Percentiles rank a stretch among this genome's conserved stretches.
Evolutionary conservation across 805 yeast species (phyloP).

Genomic region (Teunomyces gatunensis): DNA sequence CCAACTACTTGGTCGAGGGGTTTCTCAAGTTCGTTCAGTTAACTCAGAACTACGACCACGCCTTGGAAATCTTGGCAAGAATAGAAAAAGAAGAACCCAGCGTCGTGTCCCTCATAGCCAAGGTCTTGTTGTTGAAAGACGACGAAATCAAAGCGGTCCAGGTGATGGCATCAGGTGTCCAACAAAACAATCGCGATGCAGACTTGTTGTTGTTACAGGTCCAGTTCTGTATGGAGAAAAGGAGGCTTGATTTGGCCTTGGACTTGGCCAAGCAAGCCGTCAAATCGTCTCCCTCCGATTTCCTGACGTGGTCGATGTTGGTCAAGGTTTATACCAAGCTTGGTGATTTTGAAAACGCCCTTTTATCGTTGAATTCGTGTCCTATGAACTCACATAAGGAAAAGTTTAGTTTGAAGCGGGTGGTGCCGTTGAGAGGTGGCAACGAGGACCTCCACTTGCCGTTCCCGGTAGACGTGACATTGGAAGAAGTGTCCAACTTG

Average conservation of each 20-base stretch:
- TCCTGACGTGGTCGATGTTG: slow-evolving; percentile 68
- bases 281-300: slow-evolving; percentile 70
- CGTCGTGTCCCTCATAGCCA: slow-evolving; percentile 58
- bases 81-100: slow-evolving; percentile 51
- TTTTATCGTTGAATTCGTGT: slow-evolving; percentile 71
- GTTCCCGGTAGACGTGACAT: slow-evolving; percentile 67
- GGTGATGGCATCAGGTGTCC: slow-evolving; percentile 49
- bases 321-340: slow-evolving; percentile 61
- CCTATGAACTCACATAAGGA: slow-evolving; percentile 80
- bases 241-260: slow-evolving; percentile 54
- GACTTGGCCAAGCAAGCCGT: slow-evolving; percentile 63
- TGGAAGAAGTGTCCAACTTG: slow-evolving; percentile 65
- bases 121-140: slow-evolving; percentile 49
- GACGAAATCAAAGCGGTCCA: slow-evolving; percentile 60
- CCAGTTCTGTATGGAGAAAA: slow-evolving; percentile 53
- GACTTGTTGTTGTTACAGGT: slow-evolving; percentile 56
- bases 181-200: slow-evolving; percentile 51
- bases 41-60: slow-evolving; percentile 63
- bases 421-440: slow-evolving; percentile 48
- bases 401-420: slow-evolving; percentile 57
- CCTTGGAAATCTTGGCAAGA: slow-evolving; percentile 54
- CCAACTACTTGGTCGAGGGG: slow-evolving; percentile 74
- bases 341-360: slow-evolving; percentile 68
- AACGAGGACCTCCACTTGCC: slow-evolving; percentile 67
- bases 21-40: slow-evolving; percentile 61